phyloP scores from a whole-genome alignment of 108 stramenopile genomes.

The Nitzschia palea region DNA sequence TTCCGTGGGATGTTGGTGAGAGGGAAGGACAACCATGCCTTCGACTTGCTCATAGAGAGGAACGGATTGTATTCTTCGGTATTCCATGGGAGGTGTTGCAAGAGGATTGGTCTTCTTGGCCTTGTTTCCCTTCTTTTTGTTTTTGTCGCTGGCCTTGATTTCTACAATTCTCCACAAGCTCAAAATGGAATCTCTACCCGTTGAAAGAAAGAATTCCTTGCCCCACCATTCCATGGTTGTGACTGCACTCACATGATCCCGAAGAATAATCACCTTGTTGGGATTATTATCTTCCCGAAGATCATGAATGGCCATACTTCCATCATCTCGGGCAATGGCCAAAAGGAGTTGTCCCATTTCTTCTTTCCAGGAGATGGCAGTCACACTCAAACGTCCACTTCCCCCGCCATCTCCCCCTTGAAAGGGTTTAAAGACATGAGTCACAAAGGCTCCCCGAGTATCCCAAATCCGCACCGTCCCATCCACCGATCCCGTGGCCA shows the following conservation, averaged over 20 bases:
- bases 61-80: constrained; percentile 70
- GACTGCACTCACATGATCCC: constrained; percentile 89
- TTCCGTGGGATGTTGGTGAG: constrained; percentile 32
- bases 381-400: constrained; percentile 56
- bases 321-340: constrained; percentile 83
- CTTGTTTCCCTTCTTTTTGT: constrained; percentile 37
- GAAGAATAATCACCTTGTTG: constrained; percentile 57
- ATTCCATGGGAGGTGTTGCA: constrained; percentile 15
- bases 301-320: constrained; percentile 77
- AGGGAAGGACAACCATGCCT: constrained; percentile 66
- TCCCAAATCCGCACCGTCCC: constrained; percentile 86
- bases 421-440: constrained; percentile 76
- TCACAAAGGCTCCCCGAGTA: constrained; percentile 72
- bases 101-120: neutral
- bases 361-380: constrained; percentile 59
- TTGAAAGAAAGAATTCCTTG: constrained; percentile 60
- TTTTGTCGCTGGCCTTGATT: constrained; percentile 43
- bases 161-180: constrained; percentile 86
- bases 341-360: constrained; percentile 52
- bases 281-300: constrained; percentile 50
- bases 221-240: constrained; percentile 80
- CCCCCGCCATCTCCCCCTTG: constrained; percentile 39
- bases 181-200: constrained; percentile 79
- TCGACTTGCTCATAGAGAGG: constrained; percentile 86
- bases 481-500: constrained; percentile 85